Base-by-base conservation (phyloP, 768 basidiomycete genomes). In the Leccinum pellstonianum region DNA sequence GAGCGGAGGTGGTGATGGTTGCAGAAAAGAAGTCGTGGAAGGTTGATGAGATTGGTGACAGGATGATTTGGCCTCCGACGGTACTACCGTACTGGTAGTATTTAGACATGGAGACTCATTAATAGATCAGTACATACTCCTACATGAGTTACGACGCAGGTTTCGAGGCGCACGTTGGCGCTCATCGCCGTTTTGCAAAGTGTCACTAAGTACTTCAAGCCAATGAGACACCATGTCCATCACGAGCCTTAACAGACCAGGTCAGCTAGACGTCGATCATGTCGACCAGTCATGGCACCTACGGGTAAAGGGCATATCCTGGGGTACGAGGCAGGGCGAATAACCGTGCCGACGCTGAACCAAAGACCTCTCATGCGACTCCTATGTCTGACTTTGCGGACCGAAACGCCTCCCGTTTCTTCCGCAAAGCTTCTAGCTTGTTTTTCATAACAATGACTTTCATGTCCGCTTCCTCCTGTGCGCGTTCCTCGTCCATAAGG, bases 401-500 rank as follows among this genome's bases (percentile, higher is more conserved):
- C 10, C 48, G 48, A 25, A 17, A 25, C 6, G 72, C 76, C 54
- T 78, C 77, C 49, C 83, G 75, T 64, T 73, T 79, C 66, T 73
- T 73, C 69, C 78, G 78, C 57, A 93, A 71, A 10, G 83, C 79
- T 56, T 87, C 88, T 37, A 93, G 66, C 64, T 81, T 81, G 51
- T 75, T 83, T 75, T 87, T 92, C 76, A 94, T 80, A 9, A 25
- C 23, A 17, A 25, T 25, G 12, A 49, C 48, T 49, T 49, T 49
- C 48, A 49, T 49, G 48, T 49, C 48, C 25, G 48, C 48, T 25
- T 49, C 48, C 23, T 49, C 48, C 76, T 94, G 92, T 35, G 87
- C 88, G 54, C 86, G 81, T 71, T 94, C 92, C 75, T 94, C 92
- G 33, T 93, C 92, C 70, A 92, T 59, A 51, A 93, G 73, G 56